Evolutionary conservation across 352 stramenopile species (phyloP).

Genomic region (Phytophthora sansomeana): DNA sequence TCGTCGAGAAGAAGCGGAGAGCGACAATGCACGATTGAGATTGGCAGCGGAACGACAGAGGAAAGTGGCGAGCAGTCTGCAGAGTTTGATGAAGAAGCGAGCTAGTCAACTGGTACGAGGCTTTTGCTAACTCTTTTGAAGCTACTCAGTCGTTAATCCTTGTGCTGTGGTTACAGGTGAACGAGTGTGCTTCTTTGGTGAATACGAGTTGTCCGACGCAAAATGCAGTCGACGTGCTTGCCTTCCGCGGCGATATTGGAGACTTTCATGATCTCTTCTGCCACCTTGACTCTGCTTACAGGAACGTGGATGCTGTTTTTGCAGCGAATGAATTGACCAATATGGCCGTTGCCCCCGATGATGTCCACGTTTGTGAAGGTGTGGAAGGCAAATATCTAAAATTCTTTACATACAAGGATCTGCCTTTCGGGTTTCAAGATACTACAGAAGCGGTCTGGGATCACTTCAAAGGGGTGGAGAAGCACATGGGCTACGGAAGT

Average conservation of each 20-base stretch:
- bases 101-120: constrained; percentile 27
- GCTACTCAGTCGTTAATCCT: not conserved
- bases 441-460: constrained; percentile 25
- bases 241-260: constrained; percentile 17
- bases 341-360: constrained; percentile 29
- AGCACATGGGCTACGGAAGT: constrained; percentile 33
- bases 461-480: constrained; percentile 38
- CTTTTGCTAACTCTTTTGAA: not conserved
- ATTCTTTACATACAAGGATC: constrained; percentile 28
- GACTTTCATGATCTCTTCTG: constrained; percentile 26
- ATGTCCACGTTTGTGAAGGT: constrained; percentile 27
- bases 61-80: constrained; percentile 44
- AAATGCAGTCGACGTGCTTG: constrained; percentile 18
- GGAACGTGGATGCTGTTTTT: constrained; percentile 32
- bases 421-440: constrained; percentile 28
- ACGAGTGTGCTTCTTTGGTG: constrained; percentile 22
- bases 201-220: constrained; percentile 13
- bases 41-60: constrained; percentile 49
- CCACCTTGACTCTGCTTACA: constrained; percentile 23
- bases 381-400: constrained; percentile 30
- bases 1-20: constrained; percentile 31
- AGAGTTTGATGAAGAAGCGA: constrained; percentile 44
- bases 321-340: constrained; percentile 24
- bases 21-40: constrained; percentile 42
- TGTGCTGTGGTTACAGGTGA: constrained; percentile 1